A percentile compares a stretch with the other conserved stretches of the same genome.
Conservation (phyloP, 805 yeast genomes). For the Zygosaccharomyces pseudorouxii region DNA sequence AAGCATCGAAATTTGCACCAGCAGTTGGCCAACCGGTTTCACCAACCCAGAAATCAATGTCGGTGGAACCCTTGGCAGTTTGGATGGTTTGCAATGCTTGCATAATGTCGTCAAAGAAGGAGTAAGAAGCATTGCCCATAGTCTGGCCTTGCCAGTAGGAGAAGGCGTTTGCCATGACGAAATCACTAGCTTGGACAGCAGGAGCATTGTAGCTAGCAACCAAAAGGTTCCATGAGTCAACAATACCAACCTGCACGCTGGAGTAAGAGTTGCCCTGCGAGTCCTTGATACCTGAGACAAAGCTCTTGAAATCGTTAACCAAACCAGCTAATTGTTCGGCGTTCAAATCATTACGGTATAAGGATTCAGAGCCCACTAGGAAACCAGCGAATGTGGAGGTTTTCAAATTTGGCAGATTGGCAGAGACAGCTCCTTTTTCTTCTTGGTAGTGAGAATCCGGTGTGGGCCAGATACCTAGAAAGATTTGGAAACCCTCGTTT, state of each 20-base stretch:
- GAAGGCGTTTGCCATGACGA: conserved; percentile 90
- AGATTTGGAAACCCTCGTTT: conserved; percentile 64
- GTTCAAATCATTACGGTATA: conserved; percentile 83
- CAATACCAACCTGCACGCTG: conserved; percentile 79
- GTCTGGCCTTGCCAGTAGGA: conserved; percentile 99
- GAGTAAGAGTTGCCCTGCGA: conserved; percentile 75
- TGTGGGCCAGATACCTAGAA: conserved; percentile 92
- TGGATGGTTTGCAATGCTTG: conserved; percentile 91
- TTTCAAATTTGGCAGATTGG: conserved; percentile 69
- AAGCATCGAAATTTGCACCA: conserved; percentile 64
- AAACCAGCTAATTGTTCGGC: conserved; percentile 66
- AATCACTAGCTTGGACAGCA: conserved; percentile 77
- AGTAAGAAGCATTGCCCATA: conserved; percentile 73
- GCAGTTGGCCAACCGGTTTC: conserved; percentile 97
- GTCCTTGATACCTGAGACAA: conserved; percentile 61
- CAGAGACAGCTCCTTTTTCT: conserved; percentile 67
- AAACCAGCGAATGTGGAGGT: conserved; percentile 66
- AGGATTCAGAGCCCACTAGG: conserved; percentile 92
- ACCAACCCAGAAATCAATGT: conserved; percentile 90
- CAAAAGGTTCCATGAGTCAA: conserved; percentile 91
- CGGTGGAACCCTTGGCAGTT: conserved; percentile 78
- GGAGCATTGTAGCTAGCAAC: conserved; percentile 72
- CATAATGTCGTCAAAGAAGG: conserved; percentile 95
- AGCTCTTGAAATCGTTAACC: conserved; percentile 57
- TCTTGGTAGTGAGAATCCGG: conserved; percentile 71